phyloP scores from a whole-genome alignment of 2,329 filamentous ascomycete species.

The Acephala macrosclerotiorum region DNA sequence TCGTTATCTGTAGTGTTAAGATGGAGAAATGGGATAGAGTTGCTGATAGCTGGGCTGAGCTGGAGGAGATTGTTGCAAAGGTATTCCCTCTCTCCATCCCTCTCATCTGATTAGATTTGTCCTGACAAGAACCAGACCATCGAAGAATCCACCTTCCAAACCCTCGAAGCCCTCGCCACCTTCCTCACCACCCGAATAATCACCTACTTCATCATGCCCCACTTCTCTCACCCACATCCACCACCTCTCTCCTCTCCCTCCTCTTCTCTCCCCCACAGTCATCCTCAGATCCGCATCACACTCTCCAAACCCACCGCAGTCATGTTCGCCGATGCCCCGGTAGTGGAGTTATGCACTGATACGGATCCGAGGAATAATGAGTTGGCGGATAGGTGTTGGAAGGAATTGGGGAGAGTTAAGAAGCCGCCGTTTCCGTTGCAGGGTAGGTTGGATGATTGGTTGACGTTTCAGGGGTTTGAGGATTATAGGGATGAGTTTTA shows the following conservation, averaged over 20 bases:
- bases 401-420: constrained; percentile 15
- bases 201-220: constrained; percentile 48
- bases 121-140: constrained; percentile 52
- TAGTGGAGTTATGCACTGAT: constrained; percentile 63
- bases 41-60: constrained; percentile 58
- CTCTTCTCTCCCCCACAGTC: constrained; percentile 8
- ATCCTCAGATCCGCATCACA: constrained; percentile 57
- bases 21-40: constrained; percentile 56
- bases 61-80: constrained; percentile 69
- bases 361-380: constrained; percentile 26
- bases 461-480: constrained; percentile 19
- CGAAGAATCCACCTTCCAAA: constrained; percentile 65
- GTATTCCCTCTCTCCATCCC: constrained; percentile 49
- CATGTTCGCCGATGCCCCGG: constrained; percentile 73
- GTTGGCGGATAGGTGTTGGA: constrained; percentile 19
- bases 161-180: constrained; percentile 66
- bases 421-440: constrained; percentile 36
- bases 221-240: constrained; percentile 14
- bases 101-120: background rate
- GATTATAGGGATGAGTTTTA: constrained; percentile 1
- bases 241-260: constrained; percentile 2
- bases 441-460: constrained; percentile 39
- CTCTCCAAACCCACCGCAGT: constrained; percentile 79
- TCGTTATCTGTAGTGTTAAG: constrained; percentile 68
- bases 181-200: constrained; percentile 56